phyloP scores from a whole-genome alignment of 257 asterid genomes.

The Buddleja alternifolia region DNA sequence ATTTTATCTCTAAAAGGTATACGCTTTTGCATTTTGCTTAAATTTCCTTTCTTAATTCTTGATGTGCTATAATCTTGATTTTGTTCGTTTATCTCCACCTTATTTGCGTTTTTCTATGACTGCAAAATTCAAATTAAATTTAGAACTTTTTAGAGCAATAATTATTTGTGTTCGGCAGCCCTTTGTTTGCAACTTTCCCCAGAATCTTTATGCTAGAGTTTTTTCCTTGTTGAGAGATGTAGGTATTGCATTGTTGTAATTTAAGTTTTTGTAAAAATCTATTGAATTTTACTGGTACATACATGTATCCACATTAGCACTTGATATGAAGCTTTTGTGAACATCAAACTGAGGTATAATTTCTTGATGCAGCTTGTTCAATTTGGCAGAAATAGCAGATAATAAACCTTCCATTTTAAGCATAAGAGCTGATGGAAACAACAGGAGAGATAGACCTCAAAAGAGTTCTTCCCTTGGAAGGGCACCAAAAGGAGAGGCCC shows the following conservation, averaged over 20 bases:
- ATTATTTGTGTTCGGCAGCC: too few relatives aligned
- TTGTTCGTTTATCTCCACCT: not conserved
- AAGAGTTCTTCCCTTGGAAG: slow-evolving; percentile 34
- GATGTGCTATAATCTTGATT: not conserved
- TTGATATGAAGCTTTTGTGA: slow-evolving; percentile 9
- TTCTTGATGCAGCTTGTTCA: slow-evolving; percentile 91
- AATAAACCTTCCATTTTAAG: slow-evolving; percentile 36
- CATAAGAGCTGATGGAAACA: slow-evolving; percentile 49
- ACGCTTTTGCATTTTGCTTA: not conserved
- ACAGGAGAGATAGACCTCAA: slow-evolving; percentile 30
- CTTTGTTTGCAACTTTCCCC: too few relatives aligned
- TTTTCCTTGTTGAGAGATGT: too few relatives aligned
- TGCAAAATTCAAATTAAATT: too few relatives aligned
- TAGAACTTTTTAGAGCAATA: too few relatives aligned
- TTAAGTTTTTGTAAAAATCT: not conserved
- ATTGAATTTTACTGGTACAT: not conserved
- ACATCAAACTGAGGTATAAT: slow-evolving; percentile 59
- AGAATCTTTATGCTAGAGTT: too few relatives aligned
- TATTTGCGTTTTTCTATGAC: not conserved
- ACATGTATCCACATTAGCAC: not conserved
- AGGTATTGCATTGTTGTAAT: too few relatives aligned
- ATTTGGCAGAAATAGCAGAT: slow-evolving; percentile 77
- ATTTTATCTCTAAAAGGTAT: slow-evolving; percentile 41
- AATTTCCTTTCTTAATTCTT: not conserved
- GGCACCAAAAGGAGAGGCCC: slow-evolving; percentile 37